Conservation (phyloP, 2,329 filamentous ascomycete genomes). For the Mariannaea sp. region DNA sequence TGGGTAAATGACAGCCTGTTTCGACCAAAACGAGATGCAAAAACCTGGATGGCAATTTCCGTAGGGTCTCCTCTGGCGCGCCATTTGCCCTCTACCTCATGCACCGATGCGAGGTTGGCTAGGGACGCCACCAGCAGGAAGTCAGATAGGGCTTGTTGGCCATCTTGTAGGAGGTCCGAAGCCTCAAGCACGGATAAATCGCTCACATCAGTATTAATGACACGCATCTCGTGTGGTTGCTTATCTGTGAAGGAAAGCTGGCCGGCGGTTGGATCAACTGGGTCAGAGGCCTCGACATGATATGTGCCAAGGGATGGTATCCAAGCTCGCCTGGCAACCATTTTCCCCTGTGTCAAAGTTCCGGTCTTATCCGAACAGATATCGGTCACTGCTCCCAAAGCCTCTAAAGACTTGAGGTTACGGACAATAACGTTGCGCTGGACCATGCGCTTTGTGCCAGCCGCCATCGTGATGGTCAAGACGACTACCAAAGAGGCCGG, state of each 20-base stretch:
- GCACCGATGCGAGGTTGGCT: constrained; percentile 68
- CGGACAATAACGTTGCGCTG: constrained; percentile 58
- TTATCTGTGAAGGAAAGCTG: constrained; percentile 49
- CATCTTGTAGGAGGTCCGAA: no score
- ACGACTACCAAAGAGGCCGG: constrained; percentile 56
- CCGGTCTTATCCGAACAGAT: constrained; percentile 64
- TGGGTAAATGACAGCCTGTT: constrained; percentile 58
- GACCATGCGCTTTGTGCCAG: constrained; percentile 58
- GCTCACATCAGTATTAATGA: no score
- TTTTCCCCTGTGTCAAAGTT: constrained; percentile 58
- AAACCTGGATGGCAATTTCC: constrained; percentile 77
- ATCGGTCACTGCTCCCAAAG: constrained; percentile 61
- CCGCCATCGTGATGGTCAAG: constrained; percentile 64
- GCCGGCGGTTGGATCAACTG: constrained; percentile 61
- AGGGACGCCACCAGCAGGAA: constrained; percentile 68
- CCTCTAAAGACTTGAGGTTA: constrained; percentile 58
- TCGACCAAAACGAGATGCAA: constrained; percentile 70
- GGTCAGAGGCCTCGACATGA: constrained; percentile 55
- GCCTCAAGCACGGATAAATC: no score
- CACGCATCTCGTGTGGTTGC: no score
- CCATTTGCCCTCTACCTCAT: constrained; percentile 61
- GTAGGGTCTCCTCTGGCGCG: constrained; percentile 66
- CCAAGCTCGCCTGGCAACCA: constrained; percentile 60
- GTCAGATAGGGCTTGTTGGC: no score
- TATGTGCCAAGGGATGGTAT: constrained; percentile 54